Evolutionary conservation across 257 asterid genomes (phyloP).

Genomic region (Scutellaria barbata): DNA sequence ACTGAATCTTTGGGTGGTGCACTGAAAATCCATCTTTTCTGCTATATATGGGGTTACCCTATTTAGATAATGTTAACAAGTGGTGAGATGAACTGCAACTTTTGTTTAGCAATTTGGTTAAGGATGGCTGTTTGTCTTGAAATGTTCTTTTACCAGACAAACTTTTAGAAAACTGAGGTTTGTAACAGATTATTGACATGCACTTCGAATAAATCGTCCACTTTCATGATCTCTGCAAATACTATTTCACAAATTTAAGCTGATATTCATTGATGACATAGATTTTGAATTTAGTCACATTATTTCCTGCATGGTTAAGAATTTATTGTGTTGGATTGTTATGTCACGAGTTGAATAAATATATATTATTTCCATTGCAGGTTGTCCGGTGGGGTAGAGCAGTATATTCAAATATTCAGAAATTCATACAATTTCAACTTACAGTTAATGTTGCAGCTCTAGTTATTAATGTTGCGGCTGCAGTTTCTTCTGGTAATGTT

Average conservation of each 20-base stretch:
- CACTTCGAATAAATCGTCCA: conserved; percentile 5
- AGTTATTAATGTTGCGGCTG: conserved; percentile 87
- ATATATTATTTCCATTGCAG: conserved; percentile 46
- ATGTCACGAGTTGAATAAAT: not conserved
- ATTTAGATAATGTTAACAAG: not conserved
- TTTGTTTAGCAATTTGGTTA: not conserved
- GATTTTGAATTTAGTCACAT: conserved; percentile 1
- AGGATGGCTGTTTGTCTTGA: not conserved
- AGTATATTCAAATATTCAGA: conserved; percentile 94
- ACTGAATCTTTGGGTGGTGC: not conserved
- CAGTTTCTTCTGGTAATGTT: conserved; percentile 86
- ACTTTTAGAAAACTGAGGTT: not conserved
- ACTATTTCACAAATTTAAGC: conserved; percentile 1
- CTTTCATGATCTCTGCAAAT: not conserved
- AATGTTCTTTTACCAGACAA: not conserved
- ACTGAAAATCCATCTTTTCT: conserved; percentile 11
- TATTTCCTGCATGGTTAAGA: conserved; percentile 10
- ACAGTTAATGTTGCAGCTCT: conserved; percentile 97
- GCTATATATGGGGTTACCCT: conserved; percentile 15
- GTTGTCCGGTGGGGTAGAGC: conserved; percentile 99
- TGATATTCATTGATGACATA: not conserved
- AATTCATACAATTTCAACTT: conserved; percentile 94
- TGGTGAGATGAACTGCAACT: conserved; percentile 6
- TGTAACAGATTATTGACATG: conserved; percentile 9
- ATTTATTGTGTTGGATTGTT: conserved; percentile 5